Evolutionary conservation across 192 early-diverging fungal genomes (phyloP), one percentile per base, ranked within the genome.

Genomic region (Backusella morwellensis): DNA sequence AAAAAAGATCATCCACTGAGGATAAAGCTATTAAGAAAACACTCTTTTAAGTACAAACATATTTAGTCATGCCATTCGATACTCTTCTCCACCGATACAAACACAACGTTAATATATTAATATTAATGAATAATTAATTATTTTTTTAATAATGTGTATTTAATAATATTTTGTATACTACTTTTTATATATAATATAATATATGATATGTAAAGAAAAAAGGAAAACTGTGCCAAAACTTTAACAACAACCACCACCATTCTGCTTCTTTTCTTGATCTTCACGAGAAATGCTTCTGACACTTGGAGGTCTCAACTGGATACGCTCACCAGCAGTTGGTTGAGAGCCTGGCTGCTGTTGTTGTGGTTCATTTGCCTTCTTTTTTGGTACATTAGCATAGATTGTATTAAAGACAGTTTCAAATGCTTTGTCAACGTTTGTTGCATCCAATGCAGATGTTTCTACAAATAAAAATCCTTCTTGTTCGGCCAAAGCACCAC

Each of bases 401-500:
- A 96, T 92, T 74, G 96, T 92, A 42, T 91, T 95, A 75, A 95
- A 96, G 15, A 93, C 89, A 77, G 94, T 93, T 78, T 75, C 79
- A 80, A 94, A 91, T 2, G 96, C 92, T 63, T 88, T 89, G 68
- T 94, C 90, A 12, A 95, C 93, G 15, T 94, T 91, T 78, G 94
- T 97, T 59, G 95, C 91, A 66, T 90, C 90, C 73, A 86, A 59
- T 29, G 85, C 92, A 23, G 88, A 91, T 26, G 95, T 92, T 83
- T 98, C 95, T 70, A 92, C 82, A 80, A 94, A 98, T 69, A 96
- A 80, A 73, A 97, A 86, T 1, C 90, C 91, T 54, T 88, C 84
- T 76, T 94, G 91, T 38, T 90, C 85, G 1, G 95, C 95, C 75
- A 95, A 95, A 29, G 89, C 87, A 47, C 87, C 84, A 2, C 92